Percentiles rank a stretch among this genome's conserved stretches.
Evolutionary conservation across 2,329 filamentous ascomycete species (phyloP).

Genomic region (Fusarium caatingaense): DNA sequence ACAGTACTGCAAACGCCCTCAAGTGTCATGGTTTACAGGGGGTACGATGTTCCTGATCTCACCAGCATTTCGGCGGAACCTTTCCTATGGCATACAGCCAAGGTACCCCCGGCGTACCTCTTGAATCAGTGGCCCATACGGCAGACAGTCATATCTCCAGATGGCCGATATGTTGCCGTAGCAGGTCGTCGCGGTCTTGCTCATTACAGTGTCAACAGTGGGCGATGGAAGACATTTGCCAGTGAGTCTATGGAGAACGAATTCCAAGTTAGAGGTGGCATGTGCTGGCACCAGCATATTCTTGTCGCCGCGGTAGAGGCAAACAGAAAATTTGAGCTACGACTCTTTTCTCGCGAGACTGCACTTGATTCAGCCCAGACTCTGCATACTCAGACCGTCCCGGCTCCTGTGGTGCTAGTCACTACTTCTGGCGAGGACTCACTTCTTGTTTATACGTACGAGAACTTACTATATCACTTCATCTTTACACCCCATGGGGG

Average conservation of each 20-base stretch:
- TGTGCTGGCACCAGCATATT: conserved; percentile 99
- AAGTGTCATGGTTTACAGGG: conserved; percentile 90
- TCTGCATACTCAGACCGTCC: conserved; percentile 80
- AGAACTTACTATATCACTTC: conserved; percentile 95
- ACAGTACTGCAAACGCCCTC: conserved; percentile 90
- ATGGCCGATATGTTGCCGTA: conserved; percentile 95
- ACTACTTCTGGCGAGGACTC: conserved; percentile 93
- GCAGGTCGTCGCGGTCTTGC: conserved; percentile 92
- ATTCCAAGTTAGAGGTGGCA: conserved; percentile 91
- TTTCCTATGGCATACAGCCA: conserved; percentile 93
- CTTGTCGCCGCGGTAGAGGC: conserved; percentile 93
- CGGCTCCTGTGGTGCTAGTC: conserved; percentile 88
- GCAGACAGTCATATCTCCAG: conserved; percentile 86
- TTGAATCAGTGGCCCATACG: conserved; percentile 94
- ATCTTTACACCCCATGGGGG: conserved; percentile 81
- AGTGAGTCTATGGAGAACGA: conserved; percentile 85
- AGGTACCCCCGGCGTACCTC: conserved; percentile 86
- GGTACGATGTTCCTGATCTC: conserved; percentile 90
- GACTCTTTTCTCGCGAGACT: conserved; percentile 91
- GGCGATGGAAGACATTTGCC: conserved; percentile 94
- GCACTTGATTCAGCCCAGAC: conserved; percentile 78
- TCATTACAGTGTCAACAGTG: conserved; percentile 94
- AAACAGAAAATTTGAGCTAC: conserved; percentile 82
- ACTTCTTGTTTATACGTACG: conserved; percentile 94
- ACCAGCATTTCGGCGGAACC: conserved; percentile 93